Conservation (phyloP, 208 protist genomes). For the Histomonas meleagridis region DNA sequence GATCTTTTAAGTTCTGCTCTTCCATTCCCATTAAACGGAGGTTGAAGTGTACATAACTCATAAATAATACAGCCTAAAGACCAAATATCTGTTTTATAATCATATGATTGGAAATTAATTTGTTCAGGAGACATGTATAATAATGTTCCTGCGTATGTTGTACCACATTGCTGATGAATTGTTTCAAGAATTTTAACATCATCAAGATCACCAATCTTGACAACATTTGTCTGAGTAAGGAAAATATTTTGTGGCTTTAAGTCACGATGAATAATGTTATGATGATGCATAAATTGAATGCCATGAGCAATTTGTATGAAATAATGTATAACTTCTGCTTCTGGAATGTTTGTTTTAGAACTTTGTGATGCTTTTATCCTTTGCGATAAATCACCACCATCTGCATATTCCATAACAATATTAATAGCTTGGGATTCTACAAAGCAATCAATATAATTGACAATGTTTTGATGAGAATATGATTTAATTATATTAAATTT, state of each 20-base stretch:
- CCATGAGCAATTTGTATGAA: slow-evolving; percentile 51
- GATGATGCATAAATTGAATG: slow-evolving; percentile 54
- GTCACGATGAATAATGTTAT: slow-evolving; percentile 58
- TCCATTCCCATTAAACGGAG: not conserved
- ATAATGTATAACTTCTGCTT: not conserved
- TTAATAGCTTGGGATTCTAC: not conserved
- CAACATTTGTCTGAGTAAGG: not conserved
- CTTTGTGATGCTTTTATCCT: not conserved
- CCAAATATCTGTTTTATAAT: slow-evolving; percentile 41
- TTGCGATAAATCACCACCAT: not conserved
- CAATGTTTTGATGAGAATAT: slow-evolving; percentile 35
- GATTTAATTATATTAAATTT: no score
- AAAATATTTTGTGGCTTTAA: slow-evolving; percentile 43
- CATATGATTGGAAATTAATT: slow-evolving; percentile 11
- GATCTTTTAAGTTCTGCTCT: not conserved
- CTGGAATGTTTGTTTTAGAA: not conserved
- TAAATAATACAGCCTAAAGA: slow-evolving; percentile 18
- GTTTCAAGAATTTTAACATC: slow-evolving; percentile 46
- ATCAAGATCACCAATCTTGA: slow-evolving; percentile 58
- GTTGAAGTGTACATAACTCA: not conserved
- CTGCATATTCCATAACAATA: slow-evolving; percentile 13
- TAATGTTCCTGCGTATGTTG: no score
- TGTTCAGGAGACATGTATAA: slow-evolving; percentile 55
- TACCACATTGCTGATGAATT: slow-evolving; percentile 44
- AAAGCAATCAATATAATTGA: not conserved